A percentile compares a stretch with the other conserved stretches of the same genome.
These are phyloP conservation scores for Pestalotiopsis fici DNA, from an alignment of 2,329 filamentous ascomycete species.

Conservation along the genomic window DNA sequence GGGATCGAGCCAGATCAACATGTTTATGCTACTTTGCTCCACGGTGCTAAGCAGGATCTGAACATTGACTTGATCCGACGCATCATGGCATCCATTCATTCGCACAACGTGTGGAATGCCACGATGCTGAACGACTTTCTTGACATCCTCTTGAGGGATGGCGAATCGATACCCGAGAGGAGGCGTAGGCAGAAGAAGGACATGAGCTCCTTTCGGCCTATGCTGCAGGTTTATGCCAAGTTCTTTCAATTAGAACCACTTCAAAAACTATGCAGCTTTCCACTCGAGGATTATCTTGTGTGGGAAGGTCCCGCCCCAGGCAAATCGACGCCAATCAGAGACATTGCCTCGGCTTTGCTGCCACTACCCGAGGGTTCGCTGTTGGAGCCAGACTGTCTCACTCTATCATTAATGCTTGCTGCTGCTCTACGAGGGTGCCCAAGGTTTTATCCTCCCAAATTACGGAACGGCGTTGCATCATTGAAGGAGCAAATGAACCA, in stretches of 20 bases:
- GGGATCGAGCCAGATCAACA: slow-evolving; percentile 64
- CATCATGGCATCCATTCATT: slow-evolving; percentile 54
- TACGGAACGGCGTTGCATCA: not conserved
- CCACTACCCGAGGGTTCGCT: slow-evolving; percentile 20
- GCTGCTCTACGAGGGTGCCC: slow-evolving; percentile 26
- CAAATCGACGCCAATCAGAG: slow-evolving; percentile 15
- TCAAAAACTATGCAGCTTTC: slow-evolving; percentile 32
- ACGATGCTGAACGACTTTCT: slow-evolving; percentile 53
- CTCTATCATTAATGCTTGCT: slow-evolving; percentile 26
- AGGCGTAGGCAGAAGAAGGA: slow-evolving; percentile 30
- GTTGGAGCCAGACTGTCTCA: slow-evolving; percentile 24
- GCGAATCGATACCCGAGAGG: slow-evolving; percentile 35
- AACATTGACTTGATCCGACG: slow-evolving; percentile 56
- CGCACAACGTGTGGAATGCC: slow-evolving; percentile 46
- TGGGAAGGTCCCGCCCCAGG: not conserved
- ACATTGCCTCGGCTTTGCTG: slow-evolving; percentile 16
- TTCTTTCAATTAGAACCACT: slow-evolving; percentile 49
- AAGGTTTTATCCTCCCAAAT: not conserved
- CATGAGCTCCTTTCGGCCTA: slow-evolving; percentile 42
- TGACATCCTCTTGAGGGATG: slow-evolving; percentile 48
- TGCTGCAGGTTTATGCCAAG: slow-evolving; percentile 51
- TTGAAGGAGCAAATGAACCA: slow-evolving; percentile 46
- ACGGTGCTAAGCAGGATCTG: slow-evolving; percentile 63
- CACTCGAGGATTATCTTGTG: slow-evolving; percentile 22
- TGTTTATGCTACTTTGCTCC: slow-evolving; percentile 70